Conservation (phyloP, 495 filamentous ascomycete genomes). For the Aspergillus baeticus region DNA sequence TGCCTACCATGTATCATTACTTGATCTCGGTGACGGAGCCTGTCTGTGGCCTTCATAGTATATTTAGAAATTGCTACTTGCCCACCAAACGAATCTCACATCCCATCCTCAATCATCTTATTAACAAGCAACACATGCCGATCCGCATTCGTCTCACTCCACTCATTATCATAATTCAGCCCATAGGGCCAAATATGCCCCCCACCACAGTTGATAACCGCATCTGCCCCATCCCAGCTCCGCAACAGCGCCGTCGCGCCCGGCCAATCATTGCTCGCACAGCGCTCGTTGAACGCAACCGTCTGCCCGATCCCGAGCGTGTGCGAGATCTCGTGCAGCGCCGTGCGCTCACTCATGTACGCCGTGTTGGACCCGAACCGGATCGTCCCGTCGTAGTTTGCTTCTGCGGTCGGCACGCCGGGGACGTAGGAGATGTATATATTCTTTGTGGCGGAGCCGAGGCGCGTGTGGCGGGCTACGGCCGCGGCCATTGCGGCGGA, state of each 20-base stretch:
- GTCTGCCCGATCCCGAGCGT: constrained; percentile 13
- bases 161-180: constrained; percentile 8
- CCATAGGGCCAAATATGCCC: constrained; percentile 13
- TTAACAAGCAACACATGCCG: constrained; percentile 10
- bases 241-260: not conserved
- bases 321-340: constrained; percentile 13
- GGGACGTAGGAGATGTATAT: constrained; percentile 7
- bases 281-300: constrained; percentile 2
- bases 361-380: constrained; percentile 9
- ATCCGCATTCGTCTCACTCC: constrained; percentile 12
- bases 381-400: constrained; percentile 8
- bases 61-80: too few relatives aligned
- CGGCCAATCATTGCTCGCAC: constrained; percentile 5
- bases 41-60: too few relatives aligned
- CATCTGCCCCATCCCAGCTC: constrained; percentile 6
- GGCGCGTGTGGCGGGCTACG: constrained; percentile 9
- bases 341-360: constrained; percentile 13
- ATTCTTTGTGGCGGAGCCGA: constrained; percentile 5
- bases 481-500: constrained; percentile 7
- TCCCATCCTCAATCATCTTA: constrained; percentile 13
- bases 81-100: too few relatives aligned
- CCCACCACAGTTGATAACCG: constrained; percentile 8
- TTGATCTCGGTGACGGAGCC: too few relatives aligned
- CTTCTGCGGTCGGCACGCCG: constrained; percentile 12
- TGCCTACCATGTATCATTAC: too few relatives aligned